Conservation (phyloP, 2,329 filamentous ascomycete species). For the Orbilia brochopaga region DNA sequence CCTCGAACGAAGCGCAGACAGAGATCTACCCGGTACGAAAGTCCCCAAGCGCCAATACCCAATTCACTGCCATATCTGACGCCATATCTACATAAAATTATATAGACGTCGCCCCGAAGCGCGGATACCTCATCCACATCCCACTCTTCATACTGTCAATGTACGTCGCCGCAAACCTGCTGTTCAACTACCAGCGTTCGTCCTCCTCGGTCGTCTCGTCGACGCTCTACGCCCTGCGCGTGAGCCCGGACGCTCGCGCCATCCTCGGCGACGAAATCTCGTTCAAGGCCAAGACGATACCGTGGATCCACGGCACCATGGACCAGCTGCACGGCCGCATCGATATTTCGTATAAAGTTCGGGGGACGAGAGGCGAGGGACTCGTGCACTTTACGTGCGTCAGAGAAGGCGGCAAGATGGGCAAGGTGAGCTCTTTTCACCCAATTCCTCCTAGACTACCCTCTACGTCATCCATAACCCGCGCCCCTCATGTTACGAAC, state of each 20-base stretch:
- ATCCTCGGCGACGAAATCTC: conserved; percentile 86
- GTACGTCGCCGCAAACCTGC: conserved; percentile 74
- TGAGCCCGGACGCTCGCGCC: conserved; percentile 74
- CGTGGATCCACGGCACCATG: conserved; percentile 85
- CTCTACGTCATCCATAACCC: too few species aligned
- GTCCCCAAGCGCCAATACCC: neutral
- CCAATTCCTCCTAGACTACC: too few species aligned
- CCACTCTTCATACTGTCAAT: conserved; percentile 76
- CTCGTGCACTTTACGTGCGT: conserved; percentile 81
- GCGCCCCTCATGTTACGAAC: too few species aligned
- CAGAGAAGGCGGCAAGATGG: conserved; percentile 68
- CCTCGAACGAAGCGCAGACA: conserved; percentile 69
- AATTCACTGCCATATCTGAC: neutral
- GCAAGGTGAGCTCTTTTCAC: conserved; percentile 56
- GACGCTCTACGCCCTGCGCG: conserved; percentile 89
- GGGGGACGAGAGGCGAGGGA: conserved; percentile 73
- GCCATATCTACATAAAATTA: conserved; percentile 31
- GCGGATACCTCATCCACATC: conserved; percentile 73
- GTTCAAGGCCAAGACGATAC: conserved; percentile 73
- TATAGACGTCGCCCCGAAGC: conserved; percentile 57
- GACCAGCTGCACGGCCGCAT: conserved; percentile 93
- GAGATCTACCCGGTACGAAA: conserved; percentile 68
- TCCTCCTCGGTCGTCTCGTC: conserved; percentile 85
- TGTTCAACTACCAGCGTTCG: conserved; percentile 99
- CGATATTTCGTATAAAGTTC: conserved; percentile 84